Conservation (phyloP, 805 yeast genomes). For the Lachancea dasiensis region DNA sequence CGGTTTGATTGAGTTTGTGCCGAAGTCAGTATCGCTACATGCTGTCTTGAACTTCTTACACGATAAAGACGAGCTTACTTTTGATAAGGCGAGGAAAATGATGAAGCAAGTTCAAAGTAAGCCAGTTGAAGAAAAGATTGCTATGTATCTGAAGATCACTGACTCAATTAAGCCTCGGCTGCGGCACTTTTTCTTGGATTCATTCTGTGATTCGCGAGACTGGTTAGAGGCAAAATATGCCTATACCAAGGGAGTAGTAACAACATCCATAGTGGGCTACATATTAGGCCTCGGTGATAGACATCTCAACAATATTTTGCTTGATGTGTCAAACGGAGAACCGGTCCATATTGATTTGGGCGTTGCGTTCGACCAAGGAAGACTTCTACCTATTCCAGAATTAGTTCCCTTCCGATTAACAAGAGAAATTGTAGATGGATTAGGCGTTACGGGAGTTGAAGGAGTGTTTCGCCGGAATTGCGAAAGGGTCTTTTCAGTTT, state of each 20-base stretch:
- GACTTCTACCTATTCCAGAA: conserved; percentile 78
- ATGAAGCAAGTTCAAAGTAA: conserved; percentile 56
- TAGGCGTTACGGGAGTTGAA: conserved; percentile 80
- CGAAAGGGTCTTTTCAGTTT: conserved; percentile 63
- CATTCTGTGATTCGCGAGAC: conserved; percentile 55
- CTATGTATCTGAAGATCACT: conserved; percentile 43
- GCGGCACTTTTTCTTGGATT: conserved; percentile 61
- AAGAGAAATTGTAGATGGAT: conserved; percentile 84
- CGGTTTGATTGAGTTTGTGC: conserved; percentile 88
- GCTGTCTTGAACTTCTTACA: conserved; percentile 68
- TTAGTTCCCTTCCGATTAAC: conserved; percentile 90
- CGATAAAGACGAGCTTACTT: conserved; percentile 40
- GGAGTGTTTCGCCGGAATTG: conserved; percentile 73
- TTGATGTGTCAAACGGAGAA: conserved; percentile 81
- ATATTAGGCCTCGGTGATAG: conserved; percentile 92
- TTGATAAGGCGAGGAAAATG: conserved; percentile 52
- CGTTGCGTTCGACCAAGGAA: conserved; percentile 94
- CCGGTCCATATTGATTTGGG: conserved; percentile 96
- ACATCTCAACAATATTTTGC: conserved; percentile 81
- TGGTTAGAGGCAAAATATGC: conserved; percentile 67
- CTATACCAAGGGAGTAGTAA: conserved; percentile 76
- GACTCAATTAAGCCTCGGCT: conserved; percentile 58
- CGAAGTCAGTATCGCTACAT: conserved; percentile 62
- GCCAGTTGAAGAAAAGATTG: conserved; percentile 38
- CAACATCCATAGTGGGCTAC: conserved; percentile 81